These are phyloP conservation scores for Chaetomium globosum DNA, from an alignment of 2,329 filamentous ascomycete species.

Conservation along the genomic window DNA sequence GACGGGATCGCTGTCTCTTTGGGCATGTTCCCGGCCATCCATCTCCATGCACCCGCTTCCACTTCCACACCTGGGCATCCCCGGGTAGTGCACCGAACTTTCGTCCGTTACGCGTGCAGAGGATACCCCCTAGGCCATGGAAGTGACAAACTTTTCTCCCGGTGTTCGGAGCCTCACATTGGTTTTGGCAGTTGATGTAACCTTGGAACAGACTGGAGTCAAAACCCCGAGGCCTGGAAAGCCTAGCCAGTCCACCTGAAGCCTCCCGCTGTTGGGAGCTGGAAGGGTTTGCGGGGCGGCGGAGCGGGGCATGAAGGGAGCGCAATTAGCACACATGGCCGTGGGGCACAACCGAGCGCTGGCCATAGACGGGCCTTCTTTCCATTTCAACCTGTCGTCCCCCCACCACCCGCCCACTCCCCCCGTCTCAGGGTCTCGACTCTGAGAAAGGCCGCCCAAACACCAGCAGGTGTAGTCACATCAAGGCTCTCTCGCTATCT, in stretches of 20 bases:
- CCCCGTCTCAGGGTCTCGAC: slow-evolving; percentile 24
- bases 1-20: neutral
- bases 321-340: slow-evolving; percentile 13
- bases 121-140: neutral
- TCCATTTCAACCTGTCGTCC: slow-evolving; percentile 28
- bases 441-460: slow-evolving; percentile 14
- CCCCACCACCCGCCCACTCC: slow-evolving; percentile 25
- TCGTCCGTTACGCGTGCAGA: neutral
- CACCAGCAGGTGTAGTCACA: slow-evolving; percentile 13
- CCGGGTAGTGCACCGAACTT: neutral
- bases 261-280: slow-evolving; percentile 10
- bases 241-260: slow-evolving; percentile 8
- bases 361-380: slow-evolving; percentile 23
- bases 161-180: slow-evolving; percentile 19
- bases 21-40: neutral
- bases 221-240: slow-evolving; percentile 12
- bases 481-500: neutral
- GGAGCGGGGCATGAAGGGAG: slow-evolving; percentile 14
- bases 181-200: slow-evolving; percentile 20
- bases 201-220: slow-evolving; percentile 19
- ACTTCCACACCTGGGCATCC: no score
- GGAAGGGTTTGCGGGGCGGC: slow-evolving; percentile 16
- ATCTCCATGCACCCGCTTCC: no score
- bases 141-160: slow-evolving; percentile 9
- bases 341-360: slow-evolving; percentile 26